Conservation (phyloP, 495 filamentous ascomycete species). For the Xylaria sp. region DNA sequence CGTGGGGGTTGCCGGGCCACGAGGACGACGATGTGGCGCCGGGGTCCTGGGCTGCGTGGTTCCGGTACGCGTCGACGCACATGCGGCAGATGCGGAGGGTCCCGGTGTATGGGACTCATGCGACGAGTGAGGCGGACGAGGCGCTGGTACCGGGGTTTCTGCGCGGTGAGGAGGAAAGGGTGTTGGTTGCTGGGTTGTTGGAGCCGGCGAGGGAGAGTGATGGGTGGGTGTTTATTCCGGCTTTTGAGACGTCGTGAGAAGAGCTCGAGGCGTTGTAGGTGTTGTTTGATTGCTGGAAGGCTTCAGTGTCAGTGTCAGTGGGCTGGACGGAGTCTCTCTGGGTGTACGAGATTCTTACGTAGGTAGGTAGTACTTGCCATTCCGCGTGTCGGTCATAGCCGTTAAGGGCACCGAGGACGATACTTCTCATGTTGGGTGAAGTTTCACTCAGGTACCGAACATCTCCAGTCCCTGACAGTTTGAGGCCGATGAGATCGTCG, state of each 20-base stretch:
- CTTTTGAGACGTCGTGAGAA: conserved; percentile 7
- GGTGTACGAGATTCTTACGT: too few relatives aligned
- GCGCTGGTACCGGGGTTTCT: conserved; percentile 13
- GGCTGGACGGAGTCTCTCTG: too few relatives aligned
- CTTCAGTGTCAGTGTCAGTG: too few relatives aligned
- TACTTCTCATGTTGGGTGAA: too few relatives aligned
- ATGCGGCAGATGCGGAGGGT: conserved; percentile 33
- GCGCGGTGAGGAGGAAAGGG: conserved; percentile 15
- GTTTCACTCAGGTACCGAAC: too few relatives aligned
- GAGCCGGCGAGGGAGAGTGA: conserved; percentile 23
- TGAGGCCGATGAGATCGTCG: too few relatives aligned
- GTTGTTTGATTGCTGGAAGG: too few relatives aligned
- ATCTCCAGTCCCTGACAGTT: too few relatives aligned
- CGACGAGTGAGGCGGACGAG: conserved; percentile 2
- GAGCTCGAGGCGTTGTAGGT: too few relatives aligned
- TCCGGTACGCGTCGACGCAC: conserved; percentile 35
- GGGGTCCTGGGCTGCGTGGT: conserved; percentile 38
- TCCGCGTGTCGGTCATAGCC: too few relatives aligned
- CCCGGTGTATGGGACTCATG: conserved; percentile 19
- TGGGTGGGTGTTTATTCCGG: conserved; percentile 22
- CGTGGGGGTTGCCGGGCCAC: conserved; percentile 32
- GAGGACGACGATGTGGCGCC: conserved; percentile 30
- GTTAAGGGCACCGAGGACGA: too few relatives aligned
- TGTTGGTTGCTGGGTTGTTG: conserved; percentile 18
- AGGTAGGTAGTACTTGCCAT: too few relatives aligned